Conservation (phyloP, 495 filamentous ascomycete genomes). For the Xylaria intraflava region DNA sequence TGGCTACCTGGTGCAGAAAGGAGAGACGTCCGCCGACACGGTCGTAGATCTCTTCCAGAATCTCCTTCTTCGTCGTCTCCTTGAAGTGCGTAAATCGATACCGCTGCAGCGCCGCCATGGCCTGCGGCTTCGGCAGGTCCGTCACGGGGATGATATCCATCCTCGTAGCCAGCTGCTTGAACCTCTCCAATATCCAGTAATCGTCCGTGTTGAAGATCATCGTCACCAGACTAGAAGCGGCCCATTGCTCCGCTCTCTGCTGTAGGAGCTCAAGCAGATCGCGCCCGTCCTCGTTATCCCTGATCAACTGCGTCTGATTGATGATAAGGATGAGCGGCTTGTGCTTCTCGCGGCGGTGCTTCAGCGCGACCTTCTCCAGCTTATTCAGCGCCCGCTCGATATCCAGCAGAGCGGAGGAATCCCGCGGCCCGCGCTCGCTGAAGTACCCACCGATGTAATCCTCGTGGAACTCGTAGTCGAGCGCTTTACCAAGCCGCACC, state of each 20-base stretch:
- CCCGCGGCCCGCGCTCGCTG: conserved; percentile 85
- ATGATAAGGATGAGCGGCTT: conserved; percentile 80
- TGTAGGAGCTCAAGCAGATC: conserved; percentile 92
- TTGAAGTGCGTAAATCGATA: conserved; percentile 66
- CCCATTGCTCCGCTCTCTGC: conserved; percentile 93
- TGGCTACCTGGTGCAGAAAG: conserved; percentile 81
- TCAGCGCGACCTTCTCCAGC: conserved; percentile 85
- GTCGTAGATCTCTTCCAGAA: conserved; percentile 72
- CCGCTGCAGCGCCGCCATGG: conserved; percentile 63
- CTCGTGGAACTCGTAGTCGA: conserved; percentile 85
- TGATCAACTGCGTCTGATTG: conserved; percentile 81
- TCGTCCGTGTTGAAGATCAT: conserved; percentile 91
- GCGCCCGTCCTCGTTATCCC: conserved; percentile 84
- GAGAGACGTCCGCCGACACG: conserved; percentile 79
- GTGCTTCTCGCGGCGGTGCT: conserved; percentile 48
- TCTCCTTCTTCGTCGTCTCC: conserved; percentile 47
- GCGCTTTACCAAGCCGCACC: conserved; percentile 79
- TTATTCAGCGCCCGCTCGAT: conserved; percentile 97
- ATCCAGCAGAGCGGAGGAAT: conserved; percentile 83
- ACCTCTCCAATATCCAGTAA: conserved; percentile 93
- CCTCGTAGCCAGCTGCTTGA: conserved; percentile 83
- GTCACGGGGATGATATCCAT: conserved; percentile 82
- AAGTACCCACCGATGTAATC: conserved; percentile 96
- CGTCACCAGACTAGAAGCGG: conserved; percentile 79
- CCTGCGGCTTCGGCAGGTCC: conserved; percentile 72